A percentile compares a stretch with the other conserved stretches of the same genome.
Conservation (phyloP, 2,329 filamentous ascomycete genomes). For the Colletotrichum noveboracense region DNA sequence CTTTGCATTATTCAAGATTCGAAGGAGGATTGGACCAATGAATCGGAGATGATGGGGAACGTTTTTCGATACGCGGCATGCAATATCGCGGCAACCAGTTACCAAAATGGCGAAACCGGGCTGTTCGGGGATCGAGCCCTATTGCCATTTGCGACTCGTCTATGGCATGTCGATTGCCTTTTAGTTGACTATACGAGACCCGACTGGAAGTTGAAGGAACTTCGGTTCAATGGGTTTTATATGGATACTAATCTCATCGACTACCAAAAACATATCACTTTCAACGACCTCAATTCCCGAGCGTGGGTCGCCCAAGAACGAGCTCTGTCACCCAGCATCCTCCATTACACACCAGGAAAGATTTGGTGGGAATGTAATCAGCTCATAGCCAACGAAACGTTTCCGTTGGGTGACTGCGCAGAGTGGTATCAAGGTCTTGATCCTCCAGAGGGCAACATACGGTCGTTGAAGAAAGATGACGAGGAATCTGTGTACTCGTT, state of each 20-base stretch:
- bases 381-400: neutral
- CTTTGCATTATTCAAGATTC: neutral
- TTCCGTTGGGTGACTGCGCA: neutral
- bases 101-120: neutral
- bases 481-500: neutral
- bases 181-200: neutral
- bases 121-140: neutral
- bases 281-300: neutral
- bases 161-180: neutral
- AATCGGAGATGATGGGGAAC: neutral
- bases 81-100: neutral
- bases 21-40: neutral
- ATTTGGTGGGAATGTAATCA: neutral
- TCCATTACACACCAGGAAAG: neutral
- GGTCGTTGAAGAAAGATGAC: neutral
- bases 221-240: neutral
- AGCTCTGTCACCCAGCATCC: neutral
- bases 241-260: neutral
- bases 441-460: neutral
- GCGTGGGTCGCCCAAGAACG: neutral
- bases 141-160: neutral
- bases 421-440: neutral
- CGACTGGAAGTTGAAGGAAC: neutral
- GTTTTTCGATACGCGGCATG: neutral
- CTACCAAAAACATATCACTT: neutral